A percentile compares a stretch with the other conserved stretches of the same genome.
These are phyloP conservation scores for Fusarium equiseti DNA, from an alignment of 2,329 filamentous ascomycete species.

Conservation along the genomic window DNA sequence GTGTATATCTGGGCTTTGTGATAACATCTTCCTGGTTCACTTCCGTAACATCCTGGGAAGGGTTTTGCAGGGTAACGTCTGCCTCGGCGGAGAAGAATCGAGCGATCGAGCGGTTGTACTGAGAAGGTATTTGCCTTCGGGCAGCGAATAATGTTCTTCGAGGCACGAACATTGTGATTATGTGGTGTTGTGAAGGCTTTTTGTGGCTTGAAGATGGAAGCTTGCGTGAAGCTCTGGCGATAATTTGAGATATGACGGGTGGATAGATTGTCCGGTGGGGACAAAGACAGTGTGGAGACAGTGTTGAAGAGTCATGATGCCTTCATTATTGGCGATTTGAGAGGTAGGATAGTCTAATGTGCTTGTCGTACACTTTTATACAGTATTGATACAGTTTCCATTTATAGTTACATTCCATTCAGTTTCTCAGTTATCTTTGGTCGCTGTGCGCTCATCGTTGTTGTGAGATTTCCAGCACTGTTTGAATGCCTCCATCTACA, in stretches of 20 bases:
- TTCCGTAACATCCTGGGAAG: slow-evolving; percentile 23
- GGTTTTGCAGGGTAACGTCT: slow-evolving; percentile 28
- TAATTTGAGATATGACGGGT: slow-evolving; percentile 30
- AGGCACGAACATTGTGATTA: slow-evolving; percentile 47
- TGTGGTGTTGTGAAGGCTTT: not conserved
- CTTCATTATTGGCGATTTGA: slow-evolving; percentile 3
- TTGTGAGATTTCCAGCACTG: slow-evolving; percentile 92
- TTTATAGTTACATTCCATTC: not conserved
- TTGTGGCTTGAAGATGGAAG: not conserved
- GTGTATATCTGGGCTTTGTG: slow-evolving; percentile 10
- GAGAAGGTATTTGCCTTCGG: slow-evolving; percentile 25
- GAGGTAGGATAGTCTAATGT: not conserved
- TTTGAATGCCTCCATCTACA: slow-evolving; percentile 88
- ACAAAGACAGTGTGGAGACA: slow-evolving; percentile 17
- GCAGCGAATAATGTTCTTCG: slow-evolving; percentile 42
- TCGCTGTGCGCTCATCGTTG: slow-evolving; percentile 84
- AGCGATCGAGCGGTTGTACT: slow-evolving; percentile 34
- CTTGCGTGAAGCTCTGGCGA: slow-evolving; percentile 4
- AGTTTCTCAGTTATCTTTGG: slow-evolving; percentile 69
- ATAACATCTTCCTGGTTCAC: slow-evolving; percentile 29
- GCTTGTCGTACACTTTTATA: slow-evolving; percentile 8
- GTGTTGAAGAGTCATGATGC: slow-evolving; percentile 24
- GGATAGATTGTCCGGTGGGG: slow-evolving; percentile 34
- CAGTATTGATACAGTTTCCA: not conserved
- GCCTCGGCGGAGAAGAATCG: slow-evolving; percentile 44